A percentile compares a stretch with the other conserved stretches of the same genome.
phyloP scores from a whole-genome alignment of 139 green algal genomes.

The Coccomyxa sp. region DNA sequence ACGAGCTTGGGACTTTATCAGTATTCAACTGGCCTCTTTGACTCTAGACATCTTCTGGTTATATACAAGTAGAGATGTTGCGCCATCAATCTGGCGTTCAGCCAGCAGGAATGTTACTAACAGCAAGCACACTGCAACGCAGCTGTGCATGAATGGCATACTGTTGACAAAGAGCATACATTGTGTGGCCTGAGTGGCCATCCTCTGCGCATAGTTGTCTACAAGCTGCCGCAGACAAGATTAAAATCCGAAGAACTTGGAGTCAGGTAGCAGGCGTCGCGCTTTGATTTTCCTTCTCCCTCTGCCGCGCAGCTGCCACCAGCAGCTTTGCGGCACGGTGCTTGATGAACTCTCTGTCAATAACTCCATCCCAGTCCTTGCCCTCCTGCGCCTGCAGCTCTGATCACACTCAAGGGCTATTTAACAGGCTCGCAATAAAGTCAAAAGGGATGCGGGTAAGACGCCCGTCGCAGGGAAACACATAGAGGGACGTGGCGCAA shows the following conservation, averaged over 20 bases:
- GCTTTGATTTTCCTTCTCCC: neutral
- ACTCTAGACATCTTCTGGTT: too few relatives aligned
- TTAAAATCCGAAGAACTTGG: neutral
- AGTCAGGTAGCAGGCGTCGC: neutral
- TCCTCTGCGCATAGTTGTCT: neutral
- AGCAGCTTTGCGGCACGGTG: slow-evolving; percentile 40
- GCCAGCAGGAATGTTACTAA: too few relatives aligned
- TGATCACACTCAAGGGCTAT: neutral
- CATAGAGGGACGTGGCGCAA: too few relatives aligned
- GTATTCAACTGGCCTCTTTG: too few relatives aligned
- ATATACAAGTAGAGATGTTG: too few relatives aligned
- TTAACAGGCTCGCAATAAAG: neutral
- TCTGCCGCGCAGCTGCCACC: neutral
- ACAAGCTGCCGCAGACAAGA: neutral
- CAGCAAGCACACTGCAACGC: too few relatives aligned
- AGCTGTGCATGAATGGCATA: neutral
- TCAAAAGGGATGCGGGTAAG: neutral
- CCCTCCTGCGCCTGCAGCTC: neutral
- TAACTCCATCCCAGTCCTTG: slow-evolving; percentile 29
- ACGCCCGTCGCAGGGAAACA: too few relatives aligned
- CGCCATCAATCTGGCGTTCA: too few relatives aligned
- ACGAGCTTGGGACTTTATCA: too few relatives aligned
- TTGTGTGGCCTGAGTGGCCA: neutral
- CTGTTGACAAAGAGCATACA: neutral
- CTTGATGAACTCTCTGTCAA: slow-evolving; percentile 51